phyloP scores from a whole-genome alignment of 768 basidiomycete species.

The Floccularia luteovirens region DNA sequence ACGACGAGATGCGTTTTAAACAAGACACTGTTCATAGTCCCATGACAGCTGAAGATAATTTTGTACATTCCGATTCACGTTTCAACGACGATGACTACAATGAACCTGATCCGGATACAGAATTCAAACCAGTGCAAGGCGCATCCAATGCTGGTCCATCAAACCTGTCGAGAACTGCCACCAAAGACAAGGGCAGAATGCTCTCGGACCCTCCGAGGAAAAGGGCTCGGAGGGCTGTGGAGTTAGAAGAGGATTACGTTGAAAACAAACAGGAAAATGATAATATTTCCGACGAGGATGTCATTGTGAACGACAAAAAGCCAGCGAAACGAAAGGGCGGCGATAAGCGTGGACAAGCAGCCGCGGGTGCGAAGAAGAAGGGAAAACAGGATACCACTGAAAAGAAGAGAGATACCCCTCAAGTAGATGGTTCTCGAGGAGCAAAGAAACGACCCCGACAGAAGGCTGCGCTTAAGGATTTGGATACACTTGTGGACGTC shows the following conservation, averaged over 20 bases:
- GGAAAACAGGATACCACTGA: not conserved
- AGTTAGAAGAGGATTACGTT: slow-evolving; percentile 11
- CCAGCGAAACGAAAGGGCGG: not conserved
- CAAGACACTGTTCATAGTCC: not conserved
- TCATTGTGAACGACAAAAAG: not conserved
- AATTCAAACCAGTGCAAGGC: slow-evolving; percentile 11
- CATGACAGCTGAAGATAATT: not conserved
- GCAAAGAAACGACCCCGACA: slow-evolving; percentile 19
- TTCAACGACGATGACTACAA: slow-evolving; percentile 3
- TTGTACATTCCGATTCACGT: too few relatives aligned
- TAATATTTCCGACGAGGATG: not conserved
- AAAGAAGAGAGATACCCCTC: too few relatives aligned
- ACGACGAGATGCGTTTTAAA: slow-evolving; percentile 5
- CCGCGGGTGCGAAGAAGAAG: not conserved
- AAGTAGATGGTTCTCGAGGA: slow-evolving; percentile 5
- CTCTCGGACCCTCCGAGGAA: not conserved
- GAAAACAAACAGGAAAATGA: not conserved
- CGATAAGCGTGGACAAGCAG: not conserved
- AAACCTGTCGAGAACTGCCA: slow-evolving; percentile 10
- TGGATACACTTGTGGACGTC: slow-evolving; percentile 24
- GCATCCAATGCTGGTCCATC: not conserved
- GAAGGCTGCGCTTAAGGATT: slow-evolving; percentile 15
- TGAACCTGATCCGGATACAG: slow-evolving; percentile 12
- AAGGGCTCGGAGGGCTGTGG: slow-evolving; percentile 11
- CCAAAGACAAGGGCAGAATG: not conserved